These are phyloP conservation scores for Trichoderma koningiopsis DNA, from an alignment of 2,329 filamentous ascomycete genomes.

Conservation along the genomic window DNA sequence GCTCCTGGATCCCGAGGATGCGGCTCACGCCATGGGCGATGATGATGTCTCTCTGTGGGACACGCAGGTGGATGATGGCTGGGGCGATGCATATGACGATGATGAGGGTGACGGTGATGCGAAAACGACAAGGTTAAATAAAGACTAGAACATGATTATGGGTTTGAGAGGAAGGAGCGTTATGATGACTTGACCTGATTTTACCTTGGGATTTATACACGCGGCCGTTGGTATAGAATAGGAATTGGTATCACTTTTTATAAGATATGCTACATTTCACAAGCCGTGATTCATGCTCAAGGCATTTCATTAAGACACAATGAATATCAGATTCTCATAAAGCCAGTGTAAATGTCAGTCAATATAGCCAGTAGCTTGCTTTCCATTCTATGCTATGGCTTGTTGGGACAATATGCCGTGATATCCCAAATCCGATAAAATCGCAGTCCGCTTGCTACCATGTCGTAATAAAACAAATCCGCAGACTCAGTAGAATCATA, in stretches of 20 bases:
- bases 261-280: neutral
- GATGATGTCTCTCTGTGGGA: conserved; percentile 64
- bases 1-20: conserved; percentile 51
- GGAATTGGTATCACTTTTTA: neutral
- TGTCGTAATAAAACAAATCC: neutral
- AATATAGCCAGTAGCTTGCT: neutral
- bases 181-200: neutral
- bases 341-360: neutral
- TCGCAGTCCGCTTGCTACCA: neutral
- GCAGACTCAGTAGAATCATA: neutral
- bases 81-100: conserved; percentile 34
- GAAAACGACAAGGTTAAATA: conserved; percentile 14
- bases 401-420: too few relatives aligned
- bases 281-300: neutral
- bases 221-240: neutral
- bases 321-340: neutral
- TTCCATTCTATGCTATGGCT: conserved; percentile 18
- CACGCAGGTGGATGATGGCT: conserved; percentile 39
- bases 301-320: too few relatives aligned
- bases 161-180: neutral
- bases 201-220: neutral
- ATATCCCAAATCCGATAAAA: conserved; percentile 4
- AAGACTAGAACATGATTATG: conserved; percentile 3
- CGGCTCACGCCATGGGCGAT: conserved; percentile 58
- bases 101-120: neutral